Evolutionary conservation across 306 rosid genomes (phyloP).

Genomic region (Citrullus mucosospermus): DNA sequence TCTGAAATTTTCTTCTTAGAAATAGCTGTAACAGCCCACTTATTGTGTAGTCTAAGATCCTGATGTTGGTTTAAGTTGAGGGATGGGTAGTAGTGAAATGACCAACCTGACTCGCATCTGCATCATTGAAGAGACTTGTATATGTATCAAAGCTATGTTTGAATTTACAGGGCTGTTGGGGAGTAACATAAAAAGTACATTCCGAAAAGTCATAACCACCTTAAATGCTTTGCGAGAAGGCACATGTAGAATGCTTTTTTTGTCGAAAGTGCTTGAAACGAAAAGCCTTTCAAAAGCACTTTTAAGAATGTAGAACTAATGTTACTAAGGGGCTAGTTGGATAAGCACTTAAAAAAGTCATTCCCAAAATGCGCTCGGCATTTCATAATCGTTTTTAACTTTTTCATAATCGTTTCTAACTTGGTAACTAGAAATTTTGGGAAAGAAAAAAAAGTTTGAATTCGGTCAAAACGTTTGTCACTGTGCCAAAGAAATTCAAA

Average conservation of each 20-base stretch:
- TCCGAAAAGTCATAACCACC: neutral
- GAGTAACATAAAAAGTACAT: neutral
- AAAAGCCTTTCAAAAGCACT: neutral
- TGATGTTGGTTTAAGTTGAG: conserved; percentile 31
- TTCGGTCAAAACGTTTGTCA: neutral
- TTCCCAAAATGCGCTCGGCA: neutral
- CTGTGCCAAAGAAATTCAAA: neutral
- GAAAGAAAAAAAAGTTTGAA: neutral
- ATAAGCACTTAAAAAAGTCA: neutral
- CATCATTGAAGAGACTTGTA: conserved; percentile 13
- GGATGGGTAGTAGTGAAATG: conserved; percentile 13
- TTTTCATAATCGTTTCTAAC: neutral
- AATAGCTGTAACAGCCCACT: conserved; percentile 40
- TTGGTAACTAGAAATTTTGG: neutral
- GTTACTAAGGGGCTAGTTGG: neutral
- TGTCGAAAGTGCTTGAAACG: neutral
- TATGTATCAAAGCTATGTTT: neutral
- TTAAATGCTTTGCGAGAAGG: neutral
- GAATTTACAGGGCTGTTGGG: neutral
- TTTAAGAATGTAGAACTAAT: neutral
- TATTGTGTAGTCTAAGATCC: conserved; percentile 29
- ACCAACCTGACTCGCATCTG: conserved; percentile 48
- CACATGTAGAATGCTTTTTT: neutral
- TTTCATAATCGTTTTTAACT: neutral
- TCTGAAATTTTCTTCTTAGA: conserved; percentile 51